These are phyloP conservation scores for Sambucus nigra DNA, from an alignment of 129 eudicot species.

Conservation along the genomic window DNA sequence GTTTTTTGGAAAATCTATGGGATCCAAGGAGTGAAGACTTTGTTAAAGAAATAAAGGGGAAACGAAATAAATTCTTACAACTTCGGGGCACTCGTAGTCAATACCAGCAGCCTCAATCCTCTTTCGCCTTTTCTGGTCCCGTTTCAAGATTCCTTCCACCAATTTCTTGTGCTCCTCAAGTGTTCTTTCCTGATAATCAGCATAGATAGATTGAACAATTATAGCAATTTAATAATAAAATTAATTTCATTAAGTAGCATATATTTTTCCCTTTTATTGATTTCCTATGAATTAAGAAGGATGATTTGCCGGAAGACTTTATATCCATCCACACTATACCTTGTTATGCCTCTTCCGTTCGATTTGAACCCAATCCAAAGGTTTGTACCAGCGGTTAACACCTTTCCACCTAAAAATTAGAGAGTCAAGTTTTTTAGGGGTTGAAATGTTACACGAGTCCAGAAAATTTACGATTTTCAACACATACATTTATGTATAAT, in stretches of 20 bases:
- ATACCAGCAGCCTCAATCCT: constrained; percentile 86
- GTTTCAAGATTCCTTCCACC: constrained; percentile 54
- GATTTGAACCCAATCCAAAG: constrained; percentile 59
- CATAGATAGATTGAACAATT: too few relatives aligned
- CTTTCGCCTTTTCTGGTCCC: constrained; percentile 57
- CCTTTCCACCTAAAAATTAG: constrained; percentile 73
- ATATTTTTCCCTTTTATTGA: not conserved
- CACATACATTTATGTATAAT: not conserved
- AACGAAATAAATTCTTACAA: constrained; percentile 39
- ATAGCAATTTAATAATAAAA: too few relatives aligned
- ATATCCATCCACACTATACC: constrained; percentile 23
- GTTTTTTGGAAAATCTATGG: too few relatives aligned
- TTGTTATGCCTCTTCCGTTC: constrained; percentile 62
- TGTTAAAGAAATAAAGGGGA: not conserved
- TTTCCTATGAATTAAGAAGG: not conserved
- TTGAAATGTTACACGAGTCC: not conserved
- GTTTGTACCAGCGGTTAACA: constrained; percentile 51
- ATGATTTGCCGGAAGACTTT: not conserved
- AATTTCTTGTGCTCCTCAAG: constrained; percentile 64
- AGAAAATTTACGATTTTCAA: not conserved
- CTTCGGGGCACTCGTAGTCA: constrained; percentile 65
- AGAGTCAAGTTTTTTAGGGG: not conserved
- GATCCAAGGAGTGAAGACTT: not conserved
- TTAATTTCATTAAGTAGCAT: not conserved
- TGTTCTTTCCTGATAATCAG: constrained; percentile 83